Percentiles rank a stretch among this genome's conserved stretches.
Evolutionary conservation across 1,139 yeast species (phyloP).

Genomic region (Yamadazyma membranifaciens): DNA sequence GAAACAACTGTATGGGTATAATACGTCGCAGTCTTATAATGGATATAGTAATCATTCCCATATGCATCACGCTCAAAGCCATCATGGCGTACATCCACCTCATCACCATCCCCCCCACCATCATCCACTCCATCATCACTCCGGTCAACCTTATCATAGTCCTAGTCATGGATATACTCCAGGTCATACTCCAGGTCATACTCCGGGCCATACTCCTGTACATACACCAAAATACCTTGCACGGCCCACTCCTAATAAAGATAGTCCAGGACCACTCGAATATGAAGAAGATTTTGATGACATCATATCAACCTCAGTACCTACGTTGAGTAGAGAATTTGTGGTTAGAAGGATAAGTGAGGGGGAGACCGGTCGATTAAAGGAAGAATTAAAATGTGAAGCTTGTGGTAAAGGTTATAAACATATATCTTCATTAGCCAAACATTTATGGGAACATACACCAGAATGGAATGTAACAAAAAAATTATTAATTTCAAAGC

Average conservation of each 20-base stretch:
- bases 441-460: constrained; percentile 79
- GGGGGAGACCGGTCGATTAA: constrained; percentile 80
- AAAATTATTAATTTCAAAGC: constrained; percentile 77
- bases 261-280: constrained; percentile 3
- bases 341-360: constrained; percentile 81
- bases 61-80: too few relatives aligned
- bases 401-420: constrained; percentile 90
- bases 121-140: constrained; percentile 6
- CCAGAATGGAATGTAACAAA: constrained; percentile 91
- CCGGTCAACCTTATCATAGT: not conserved
- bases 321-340: constrained; percentile 64
- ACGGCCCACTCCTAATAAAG: constrained; percentile 1
- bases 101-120: not conserved
- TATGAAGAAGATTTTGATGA: constrained; percentile 2
- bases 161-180: constrained; percentile 2
- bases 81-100: not conserved
- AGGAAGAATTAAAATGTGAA: constrained; percentile 82
- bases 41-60: not conserved
- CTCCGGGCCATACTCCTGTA: too few relatives aligned
- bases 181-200: not conserved
- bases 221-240: too few relatives aligned
- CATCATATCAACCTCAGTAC: constrained; percentile 16
- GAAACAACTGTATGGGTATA: constrained; percentile 22
- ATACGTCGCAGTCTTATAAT: constrained; percentile 9
- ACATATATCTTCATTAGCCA: constrained; percentile 75